phyloP scores from a whole-genome alignment of 139 green algal genomes.

The Chlorella sp. region DNA sequence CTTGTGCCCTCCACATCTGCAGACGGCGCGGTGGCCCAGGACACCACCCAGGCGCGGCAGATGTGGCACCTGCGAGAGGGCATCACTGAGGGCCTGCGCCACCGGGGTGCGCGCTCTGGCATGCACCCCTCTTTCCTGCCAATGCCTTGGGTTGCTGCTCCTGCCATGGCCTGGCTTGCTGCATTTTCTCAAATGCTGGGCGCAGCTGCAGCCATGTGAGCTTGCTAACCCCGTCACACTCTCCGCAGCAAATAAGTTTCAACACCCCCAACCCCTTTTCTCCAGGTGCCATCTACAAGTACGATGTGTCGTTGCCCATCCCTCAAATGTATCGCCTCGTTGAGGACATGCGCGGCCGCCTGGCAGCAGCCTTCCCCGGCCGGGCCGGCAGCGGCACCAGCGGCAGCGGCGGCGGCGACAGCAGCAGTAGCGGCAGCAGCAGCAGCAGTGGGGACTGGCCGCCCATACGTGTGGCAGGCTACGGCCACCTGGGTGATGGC shows the following conservation, averaged over 20 bases:
- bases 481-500: constrained; percentile 96
- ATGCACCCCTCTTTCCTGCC: too few relatives aligned
- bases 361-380: constrained; percentile 50
- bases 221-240: too few relatives aligned
- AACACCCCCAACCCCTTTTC: too few relatives aligned
- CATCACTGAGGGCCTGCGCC: constrained; percentile 84
- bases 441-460: neutral
- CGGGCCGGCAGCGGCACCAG: neutral
- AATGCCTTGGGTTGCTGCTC: neutral
- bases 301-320: constrained; percentile 48
- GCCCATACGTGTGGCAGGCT: constrained; percentile 80
- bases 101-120: constrained; percentile 59
- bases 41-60: constrained; percentile 67
- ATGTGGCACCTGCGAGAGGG: constrained; percentile 94
- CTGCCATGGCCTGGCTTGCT: too few relatives aligned
- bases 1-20: neutral
- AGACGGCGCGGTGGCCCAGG: constrained; percentile 70
- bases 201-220: too few relatives aligned
- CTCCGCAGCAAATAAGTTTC: too few relatives aligned
- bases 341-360: constrained; percentile 70
- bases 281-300: constrained; percentile 90
- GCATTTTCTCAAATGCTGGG: too few relatives aligned
- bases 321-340: constrained; percentile 87
- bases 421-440: neutral
- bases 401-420: neutral